Evolutionary conservation across 2,329 filamentous ascomycete genomes (phyloP).

Genomic region (Ascochyta fabae): DNA sequence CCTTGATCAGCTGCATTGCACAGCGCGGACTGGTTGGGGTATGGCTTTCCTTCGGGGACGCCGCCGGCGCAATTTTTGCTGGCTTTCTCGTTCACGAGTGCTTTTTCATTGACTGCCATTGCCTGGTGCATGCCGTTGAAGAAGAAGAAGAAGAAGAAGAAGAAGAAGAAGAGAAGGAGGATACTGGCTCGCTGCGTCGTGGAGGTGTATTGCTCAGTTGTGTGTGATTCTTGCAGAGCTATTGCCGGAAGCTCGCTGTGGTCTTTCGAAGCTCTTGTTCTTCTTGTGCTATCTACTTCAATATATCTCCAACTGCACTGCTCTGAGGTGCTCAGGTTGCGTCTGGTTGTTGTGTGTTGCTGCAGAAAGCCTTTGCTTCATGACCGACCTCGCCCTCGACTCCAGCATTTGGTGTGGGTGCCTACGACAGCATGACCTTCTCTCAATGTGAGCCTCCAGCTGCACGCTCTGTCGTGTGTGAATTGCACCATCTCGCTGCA

Average conservation of each 20-base stretch:
- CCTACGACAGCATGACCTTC: neutral
- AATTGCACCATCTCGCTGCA: neutral
- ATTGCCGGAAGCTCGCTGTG: neutral
- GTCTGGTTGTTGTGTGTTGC: neutral
- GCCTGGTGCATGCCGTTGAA: too few species aligned
- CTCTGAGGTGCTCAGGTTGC: neutral
- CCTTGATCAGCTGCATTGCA: conserved; percentile 46
- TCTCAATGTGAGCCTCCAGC: neutral
- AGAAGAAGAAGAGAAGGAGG: too few species aligned
- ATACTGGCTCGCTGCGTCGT: neutral
- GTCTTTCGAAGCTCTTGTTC: neutral
- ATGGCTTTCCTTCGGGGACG: conserved; percentile 45
- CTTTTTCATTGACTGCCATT: too few species aligned
- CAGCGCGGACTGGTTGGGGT: conserved; percentile 42
- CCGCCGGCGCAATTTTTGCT: conserved; percentile 42
- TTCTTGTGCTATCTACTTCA: neutral
- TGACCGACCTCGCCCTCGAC: neutral
- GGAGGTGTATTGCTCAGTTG: neutral
- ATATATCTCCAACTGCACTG: neutral
- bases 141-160: too few species aligned
- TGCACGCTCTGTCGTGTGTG: neutral
- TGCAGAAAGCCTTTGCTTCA: neutral
- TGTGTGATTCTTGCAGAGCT: neutral
- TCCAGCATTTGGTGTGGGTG: neutral
- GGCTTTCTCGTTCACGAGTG: neutral